Base-by-base conservation (phyloP, 148 eudicot species). In the Fagopyrum tataricum region DNA sequence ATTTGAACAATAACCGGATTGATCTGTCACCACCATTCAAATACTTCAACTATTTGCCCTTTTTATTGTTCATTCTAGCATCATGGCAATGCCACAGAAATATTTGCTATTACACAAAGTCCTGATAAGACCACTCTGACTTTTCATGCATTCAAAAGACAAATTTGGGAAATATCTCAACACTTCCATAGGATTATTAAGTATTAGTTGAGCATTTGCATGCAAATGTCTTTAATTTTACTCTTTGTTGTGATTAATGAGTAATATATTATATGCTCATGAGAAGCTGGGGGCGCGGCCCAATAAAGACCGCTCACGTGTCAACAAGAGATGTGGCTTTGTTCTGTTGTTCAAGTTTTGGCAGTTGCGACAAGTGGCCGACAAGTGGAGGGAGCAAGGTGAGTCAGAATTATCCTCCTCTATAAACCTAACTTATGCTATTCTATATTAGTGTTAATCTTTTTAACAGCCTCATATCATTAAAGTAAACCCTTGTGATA, bases 351-450 rank as follows among this genome's bases (percentile, higher is more conserved):
- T 31, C 37, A 31, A 31, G 37, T 31, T 31, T 31, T 74, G 81
- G 81, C 17, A 67, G 72, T 26, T 79, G 66, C 55, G 76, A 82
- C 78, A 78, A 82, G 78, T 82, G 84, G 85, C 85, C 84, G 85
- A 82, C 88, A 80, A 75, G 76, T 71, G 74, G 46, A 82, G 70
- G 78, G 78, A 79, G 80, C 74, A 76, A 78, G 72, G 81, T 83
- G 49, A 71, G 83, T 71, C 76, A 72, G 81, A 80, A 58, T 75
- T 79, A n/a, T 73, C 75, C 49, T 74, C 72, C 55, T 72, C 58
- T 62, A 37, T 37, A 44, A 31, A 15, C 43, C 51, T 39, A 17
- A 13, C 31, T 21, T 55, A 47, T 62, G 82, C 68, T 75, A 53
- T 79, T 70, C 72, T 79, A 76, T 70, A 79, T 78, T 72, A 72